Evolutionary conservation across 31 red algal genomes (phyloP), one percentile per base, ranked within the genome.

Genomic region (Bonnemaisonia californica): DNA sequence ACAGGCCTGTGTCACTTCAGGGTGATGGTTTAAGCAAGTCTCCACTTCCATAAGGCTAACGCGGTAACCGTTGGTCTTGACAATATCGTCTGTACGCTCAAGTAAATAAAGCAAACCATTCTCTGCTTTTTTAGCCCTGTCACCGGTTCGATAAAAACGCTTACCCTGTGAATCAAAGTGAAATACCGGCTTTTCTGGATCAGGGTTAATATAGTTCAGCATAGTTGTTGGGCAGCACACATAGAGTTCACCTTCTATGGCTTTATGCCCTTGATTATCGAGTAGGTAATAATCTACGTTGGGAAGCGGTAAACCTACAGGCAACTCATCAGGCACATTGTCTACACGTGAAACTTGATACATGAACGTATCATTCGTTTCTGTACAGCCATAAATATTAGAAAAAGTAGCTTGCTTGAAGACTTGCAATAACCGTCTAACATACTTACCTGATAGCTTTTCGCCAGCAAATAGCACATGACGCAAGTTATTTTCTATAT

Each of bases 101-200:
- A 54, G 18, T 54, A 22, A 73, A n/a, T n/a, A 18, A 22, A 73
- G 39, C 39, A 54, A 13, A 73, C 69, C 69, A 13, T 12, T 16
- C 26, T 73, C 11, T 9, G 12, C 26, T 11, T 28, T 11, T 9
- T 27, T 11, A 16, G 19, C 69, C 30, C 45, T 13, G 26, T 73
- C 69, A 16, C 69, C 69, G 34, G 35, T 73, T 11, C 69, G 69
- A 54, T 73, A 73, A 9, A 73, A 54, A n/a, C 39, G 30, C 30
- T 41, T 28, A 54, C 39, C 39, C 35, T 13, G 18, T 55, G 18
- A 11, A 54, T 73, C 69, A 16, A 73, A 12, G 51, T 54, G 51
- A 54, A 11, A 13, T 19, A 54, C 69, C 18, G 29, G 16, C 11
- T 13, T 73, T n/a, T 12, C 11, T 54, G 11, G 16, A 13, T 55